These are phyloP conservation scores for Pseudogymnoascus sp. DNA, from an alignment of 2,329 filamentous ascomycete species.

Conservation along the genomic window DNA sequence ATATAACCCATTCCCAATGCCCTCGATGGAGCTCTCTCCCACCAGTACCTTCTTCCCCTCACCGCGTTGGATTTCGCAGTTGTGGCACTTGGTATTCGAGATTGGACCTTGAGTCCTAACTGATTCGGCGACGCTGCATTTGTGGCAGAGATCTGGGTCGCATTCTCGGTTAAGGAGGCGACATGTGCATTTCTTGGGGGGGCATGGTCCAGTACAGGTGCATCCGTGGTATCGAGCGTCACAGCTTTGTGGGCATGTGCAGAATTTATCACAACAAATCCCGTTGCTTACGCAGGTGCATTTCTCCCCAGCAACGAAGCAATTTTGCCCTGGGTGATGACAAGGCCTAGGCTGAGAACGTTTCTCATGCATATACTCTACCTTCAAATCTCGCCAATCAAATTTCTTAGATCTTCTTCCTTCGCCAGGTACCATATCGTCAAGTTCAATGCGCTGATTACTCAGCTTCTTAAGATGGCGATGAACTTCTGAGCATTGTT, in stretches of 20 bases:
- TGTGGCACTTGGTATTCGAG: constrained; percentile 49
- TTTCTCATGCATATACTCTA: background rate
- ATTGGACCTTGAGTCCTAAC: background rate
- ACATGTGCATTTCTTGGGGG: constrained; percentile 61
- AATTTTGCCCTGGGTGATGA: background rate
- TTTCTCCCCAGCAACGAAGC: background rate
- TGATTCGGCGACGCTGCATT: background rate
- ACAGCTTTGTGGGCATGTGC: background rate
- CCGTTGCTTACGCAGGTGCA: background rate
- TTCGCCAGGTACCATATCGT: background rate
- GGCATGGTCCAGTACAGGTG: constrained; percentile 34
- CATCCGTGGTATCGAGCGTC: background rate
- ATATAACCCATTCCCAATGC: constrained; percentile 69
- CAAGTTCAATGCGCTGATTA: background rate
- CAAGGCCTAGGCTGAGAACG: background rate
- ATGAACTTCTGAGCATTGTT: background rate
- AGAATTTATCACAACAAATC: background rate
- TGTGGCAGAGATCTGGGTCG: constrained; percentile 62
- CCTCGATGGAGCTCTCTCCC: constrained; percentile 61
- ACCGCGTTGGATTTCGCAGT: constrained; percentile 64
- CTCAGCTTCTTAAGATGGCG: background rate
- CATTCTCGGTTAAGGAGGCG: constrained; percentile 69
- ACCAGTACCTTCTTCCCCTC: constrained; percentile 58
- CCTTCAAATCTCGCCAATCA: background rate
- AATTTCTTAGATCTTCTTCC: background rate